phyloP scores from a whole-genome alignment of 2,329 filamentous ascomycete species.

The Fusarium algeriense region DNA sequence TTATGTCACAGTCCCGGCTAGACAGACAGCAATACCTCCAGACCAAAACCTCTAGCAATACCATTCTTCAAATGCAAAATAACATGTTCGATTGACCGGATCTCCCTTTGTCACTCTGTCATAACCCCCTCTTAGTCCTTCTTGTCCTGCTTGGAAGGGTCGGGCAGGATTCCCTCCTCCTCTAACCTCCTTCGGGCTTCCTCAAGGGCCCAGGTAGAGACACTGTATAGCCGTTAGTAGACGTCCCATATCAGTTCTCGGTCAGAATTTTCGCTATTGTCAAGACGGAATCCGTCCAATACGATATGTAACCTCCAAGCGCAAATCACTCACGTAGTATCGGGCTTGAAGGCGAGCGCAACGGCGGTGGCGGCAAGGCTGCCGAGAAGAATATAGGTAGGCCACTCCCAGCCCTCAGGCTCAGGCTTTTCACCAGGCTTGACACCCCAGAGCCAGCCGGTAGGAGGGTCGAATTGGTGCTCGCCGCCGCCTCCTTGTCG shows the following conservation, averaged over 20 bases:
- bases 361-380: slow-evolving; percentile 79
- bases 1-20: slow-evolving; percentile 25
- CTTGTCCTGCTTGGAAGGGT: slow-evolving; percentile 73
- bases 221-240: slow-evolving; percentile 68
- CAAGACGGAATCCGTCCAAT: neutral
- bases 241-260: slow-evolving; percentile 20
- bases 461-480: slow-evolving; percentile 88
- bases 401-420: slow-evolving; percentile 95
- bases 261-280: neutral
- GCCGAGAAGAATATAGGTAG: slow-evolving; percentile 87
- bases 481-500: slow-evolving; percentile 63
- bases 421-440: slow-evolving; percentile 96
- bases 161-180: slow-evolving; percentile 91
- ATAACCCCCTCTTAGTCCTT: slow-evolving; percentile 54
- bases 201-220: slow-evolving; percentile 99
- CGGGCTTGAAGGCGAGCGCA: slow-evolving; percentile 95
- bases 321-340: slow-evolving; percentile 86
- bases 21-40: slow-evolving; percentile 31
- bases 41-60: slow-evolving; percentile 47
- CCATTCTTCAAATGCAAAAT: slow-evolving; percentile 40
- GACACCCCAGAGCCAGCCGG: slow-evolving; percentile 92
- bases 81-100: slow-evolving; percentile 40
- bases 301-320: neutral
- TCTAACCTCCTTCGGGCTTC: slow-evolving; percentile 96
- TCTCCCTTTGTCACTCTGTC: slow-evolving; percentile 27